A percentile compares a stretch with the other conserved stretches of the same genome.
phyloP scores from a whole-genome alignment of 305 asterid species.

The Striga hermonthica region DNA sequence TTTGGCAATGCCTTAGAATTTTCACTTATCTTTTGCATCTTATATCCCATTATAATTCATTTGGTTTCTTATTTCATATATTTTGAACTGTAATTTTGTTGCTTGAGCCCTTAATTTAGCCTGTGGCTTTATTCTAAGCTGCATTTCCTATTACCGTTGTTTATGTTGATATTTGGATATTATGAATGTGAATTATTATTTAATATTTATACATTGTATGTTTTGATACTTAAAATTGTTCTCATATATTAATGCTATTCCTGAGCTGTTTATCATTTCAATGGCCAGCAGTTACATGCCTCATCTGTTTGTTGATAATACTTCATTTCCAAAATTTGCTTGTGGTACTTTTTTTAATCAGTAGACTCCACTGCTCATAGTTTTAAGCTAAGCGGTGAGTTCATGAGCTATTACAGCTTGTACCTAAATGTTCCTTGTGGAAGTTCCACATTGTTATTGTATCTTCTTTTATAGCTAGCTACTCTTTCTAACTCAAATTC shows the following conservation, averaged over 20 bases:
- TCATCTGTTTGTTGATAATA: background rate
- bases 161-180: constrained; percentile 16
- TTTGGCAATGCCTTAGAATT: constrained; percentile 21
- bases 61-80: background rate
- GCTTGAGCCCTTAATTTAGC: constrained; percentile 16
- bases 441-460: background rate
- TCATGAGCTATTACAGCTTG: constrained; percentile 24
- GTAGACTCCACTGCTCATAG: background rate
- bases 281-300: constrained; percentile 8
- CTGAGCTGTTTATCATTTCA: background rate
- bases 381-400: constrained; percentile 2
- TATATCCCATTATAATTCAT: background rate
- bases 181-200: background rate
- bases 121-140: constrained; percentile 7
- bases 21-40: background rate
- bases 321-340: background rate
- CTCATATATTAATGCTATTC: constrained; percentile 5
- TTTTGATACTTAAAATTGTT: constrained; percentile 7
- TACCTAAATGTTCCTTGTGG: background rate
- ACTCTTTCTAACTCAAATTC: constrained; percentile 25
- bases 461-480: constrained; percentile 13
- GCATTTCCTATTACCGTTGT: constrained; percentile 1
- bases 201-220: constrained; percentile 11
- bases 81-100: constrained; percentile 11
- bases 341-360: background rate